These are phyloP conservation scores for Ophiocordyceps robertsii DNA, from an alignment of 2,329 filamentous ascomycete genomes.

Conservation along the genomic window DNA sequence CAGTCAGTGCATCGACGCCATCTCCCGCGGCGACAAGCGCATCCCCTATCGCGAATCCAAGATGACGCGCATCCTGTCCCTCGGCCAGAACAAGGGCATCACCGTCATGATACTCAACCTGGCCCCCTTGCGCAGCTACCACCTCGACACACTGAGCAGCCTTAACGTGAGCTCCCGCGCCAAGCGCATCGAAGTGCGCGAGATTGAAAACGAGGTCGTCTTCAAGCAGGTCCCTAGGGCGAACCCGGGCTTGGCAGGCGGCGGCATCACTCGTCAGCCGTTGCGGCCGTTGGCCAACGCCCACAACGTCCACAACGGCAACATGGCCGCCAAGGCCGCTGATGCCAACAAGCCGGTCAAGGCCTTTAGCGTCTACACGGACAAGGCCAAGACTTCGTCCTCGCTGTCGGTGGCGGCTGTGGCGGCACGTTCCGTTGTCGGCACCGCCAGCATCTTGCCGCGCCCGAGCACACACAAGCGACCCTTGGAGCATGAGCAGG, in stretches of 20 bases:
- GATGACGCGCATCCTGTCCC: conserved; percentile 86
- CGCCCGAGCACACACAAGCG: conserved; percentile 23
- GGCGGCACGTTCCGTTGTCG: conserved; percentile 18
- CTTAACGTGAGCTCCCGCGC: conserved; percentile 90
- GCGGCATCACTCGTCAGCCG: conserved; percentile 52
- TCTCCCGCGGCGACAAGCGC: conserved; percentile 58
- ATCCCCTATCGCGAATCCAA: conserved; percentile 93
- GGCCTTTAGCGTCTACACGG: conserved; percentile 76
- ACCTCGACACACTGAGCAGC: conserved; percentile 85
- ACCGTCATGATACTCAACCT: conserved; percentile 96
- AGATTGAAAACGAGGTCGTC: conserved; percentile 90
- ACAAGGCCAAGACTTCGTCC: conserved; percentile 41
- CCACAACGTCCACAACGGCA: conserved; percentile 57
- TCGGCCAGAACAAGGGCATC: conserved; percentile 90
- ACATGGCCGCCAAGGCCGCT: conserved; percentile 26
- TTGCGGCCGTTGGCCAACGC: conserved; percentile 63
- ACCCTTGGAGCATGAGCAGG: conserved; percentile 24
- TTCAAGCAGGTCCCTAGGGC: conserved; percentile 61
- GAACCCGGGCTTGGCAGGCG: conserved; percentile 19
- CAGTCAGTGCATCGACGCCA: conserved; percentile 90
- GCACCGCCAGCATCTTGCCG: conserved; percentile 6
- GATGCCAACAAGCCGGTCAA: conserved; percentile 61
- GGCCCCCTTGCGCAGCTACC: conserved; percentile 80
- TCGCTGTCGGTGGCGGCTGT: conserved; percentile 9
- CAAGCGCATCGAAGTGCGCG: conserved; percentile 89